phyloP scores from a whole-genome alignment of 2,329 filamentous ascomycete genomes.

The Botryosphaeria dothidea region DNA sequence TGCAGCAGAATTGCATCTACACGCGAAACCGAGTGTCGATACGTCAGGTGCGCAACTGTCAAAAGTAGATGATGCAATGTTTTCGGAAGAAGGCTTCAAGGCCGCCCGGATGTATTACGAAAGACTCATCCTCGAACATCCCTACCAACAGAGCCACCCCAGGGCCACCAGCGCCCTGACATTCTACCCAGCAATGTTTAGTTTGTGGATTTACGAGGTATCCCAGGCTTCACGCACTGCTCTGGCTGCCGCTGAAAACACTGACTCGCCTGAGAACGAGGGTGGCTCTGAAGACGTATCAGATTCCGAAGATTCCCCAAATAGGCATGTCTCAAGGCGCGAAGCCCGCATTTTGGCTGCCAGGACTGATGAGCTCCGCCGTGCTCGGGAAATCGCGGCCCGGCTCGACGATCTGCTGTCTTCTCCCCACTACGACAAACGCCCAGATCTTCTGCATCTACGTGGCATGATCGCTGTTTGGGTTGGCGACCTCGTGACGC shows the following conservation, averaged over 20 bases:
- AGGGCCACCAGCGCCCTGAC: constrained; percentile 65
- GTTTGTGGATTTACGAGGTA: constrained; percentile 76
- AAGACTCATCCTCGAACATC: constrained; percentile 71
- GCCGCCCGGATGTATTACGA: constrained; percentile 72
- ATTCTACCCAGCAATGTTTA: constrained; percentile 81
- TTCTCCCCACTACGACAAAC: constrained; percentile 69
- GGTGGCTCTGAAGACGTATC: neutral
- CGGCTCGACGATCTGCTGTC: constrained; percentile 72
- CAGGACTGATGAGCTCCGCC: constrained; percentile 52
- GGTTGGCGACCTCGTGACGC: constrained; percentile 66
- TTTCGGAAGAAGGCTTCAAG: constrained; percentile 51
- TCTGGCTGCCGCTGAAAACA: neutral
- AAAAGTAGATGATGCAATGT: constrained; percentile 23
- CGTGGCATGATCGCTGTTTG: constrained; percentile 75
- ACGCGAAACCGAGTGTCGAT: constrained; percentile 31
- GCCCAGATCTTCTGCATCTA: constrained; percentile 66
- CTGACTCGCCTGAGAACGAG: neutral
- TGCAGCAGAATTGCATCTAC: constrained; percentile 80
- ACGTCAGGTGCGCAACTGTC: neutral
- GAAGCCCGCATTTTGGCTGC: constrained; percentile 12
- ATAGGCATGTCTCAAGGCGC: neutral
- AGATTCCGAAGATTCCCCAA: neutral
- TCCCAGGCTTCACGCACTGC: constrained; percentile 58
- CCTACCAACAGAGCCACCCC: constrained; percentile 60
- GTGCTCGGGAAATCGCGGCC: constrained; percentile 63